Evolutionary conservation across 352 stramenopile species (phyloP), one percentile per base, ranked within the genome.

Genomic region (Pilasporangium apinafurcum): DNA sequence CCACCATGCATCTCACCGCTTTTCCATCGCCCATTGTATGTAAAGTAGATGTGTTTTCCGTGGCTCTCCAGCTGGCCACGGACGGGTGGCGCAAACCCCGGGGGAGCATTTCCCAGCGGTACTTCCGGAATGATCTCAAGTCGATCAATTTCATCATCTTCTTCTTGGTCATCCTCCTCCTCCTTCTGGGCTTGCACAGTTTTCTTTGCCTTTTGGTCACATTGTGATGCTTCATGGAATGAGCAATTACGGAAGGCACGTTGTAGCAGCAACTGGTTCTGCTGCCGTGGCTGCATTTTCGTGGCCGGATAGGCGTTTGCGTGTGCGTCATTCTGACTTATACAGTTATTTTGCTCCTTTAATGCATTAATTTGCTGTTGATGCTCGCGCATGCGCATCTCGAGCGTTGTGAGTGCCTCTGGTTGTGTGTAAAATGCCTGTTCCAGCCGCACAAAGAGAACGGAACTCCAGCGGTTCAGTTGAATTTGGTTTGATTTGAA

Each of bases 401-500:
- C 76, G n/a, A 86, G 65, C 31, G 72, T 83, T 16, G 65, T 72
- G 29, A 86, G 52, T 25, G 64, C 57, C 17, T 82, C 68, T 0
- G 65, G 68, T 5, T 64, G 45, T 2, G 70, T 66, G 34, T 68
- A 78, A 53, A 85, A 89, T 9, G 76, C 71, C 8, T 69, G 61
- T 42, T 89, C 76, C 18, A 89, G 65, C 2, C 69, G 54, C 16
- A 65, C 63, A 44, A 89, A 89, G 8, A 89, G 60, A 51, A 81
- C 56, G 20, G 73, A 55, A 41, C 73, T 86, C 66, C 72, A 85
- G 12, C 75, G 72, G 24, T 68, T 81, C n/a, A 89, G 57, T 34
- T 66, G 48, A 50, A 89, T 67, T 44, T 84, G 67, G 31, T 84
- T 65, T 9, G 76, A 83, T 56, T 89, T 86, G 48, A 86, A 59